Conservation (phyloP, 208 protist genomes). For the Novymonas esmeraldas region DNA sequence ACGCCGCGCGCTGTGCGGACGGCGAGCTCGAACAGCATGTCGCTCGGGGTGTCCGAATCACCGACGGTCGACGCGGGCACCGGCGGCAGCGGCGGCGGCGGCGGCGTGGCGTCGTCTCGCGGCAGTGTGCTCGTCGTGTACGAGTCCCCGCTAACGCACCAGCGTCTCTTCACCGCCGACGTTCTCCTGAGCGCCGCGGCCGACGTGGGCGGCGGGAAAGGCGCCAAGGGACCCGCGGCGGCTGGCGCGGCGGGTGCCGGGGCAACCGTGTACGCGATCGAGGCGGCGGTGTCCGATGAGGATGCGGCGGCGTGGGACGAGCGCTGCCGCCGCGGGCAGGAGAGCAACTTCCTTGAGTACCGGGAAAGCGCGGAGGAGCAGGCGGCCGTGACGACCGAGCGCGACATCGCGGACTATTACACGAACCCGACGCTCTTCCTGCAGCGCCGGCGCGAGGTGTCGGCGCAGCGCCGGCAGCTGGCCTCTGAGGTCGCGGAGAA, state of each 20-base stretch:
- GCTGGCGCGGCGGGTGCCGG: background rate
- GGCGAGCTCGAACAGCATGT: background rate
- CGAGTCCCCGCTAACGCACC: constrained; percentile 6
- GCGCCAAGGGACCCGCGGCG: constrained; percentile 11
- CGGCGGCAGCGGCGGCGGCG: background rate
- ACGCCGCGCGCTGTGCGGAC: background rate
- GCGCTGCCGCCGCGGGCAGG: constrained; percentile 54
- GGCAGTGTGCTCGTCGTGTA: constrained; percentile 24
- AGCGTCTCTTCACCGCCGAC: constrained; percentile 63
- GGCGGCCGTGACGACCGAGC: constrained; percentile 19
- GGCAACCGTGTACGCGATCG: constrained; percentile 46
- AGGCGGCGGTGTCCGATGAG: constrained; percentile 52
- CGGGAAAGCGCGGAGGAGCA: constrained; percentile 35
- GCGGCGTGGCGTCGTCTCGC: background rate
- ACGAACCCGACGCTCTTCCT: constrained; percentile 44
- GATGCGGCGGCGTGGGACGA: constrained; percentile 59
- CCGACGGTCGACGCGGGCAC: background rate
- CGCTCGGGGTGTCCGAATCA: background rate
- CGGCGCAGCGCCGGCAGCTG: constrained; percentile 34
- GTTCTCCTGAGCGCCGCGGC: constrained; percentile 31
- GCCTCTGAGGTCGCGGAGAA: constrained; percentile 20
- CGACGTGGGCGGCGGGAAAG: constrained; percentile 5
- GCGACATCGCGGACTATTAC: constrained; percentile 42
- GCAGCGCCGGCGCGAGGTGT: constrained; percentile 39
- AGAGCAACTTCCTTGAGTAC: constrained; percentile 36